A percentile compares a stretch with the other conserved stretches of the same genome.
These are phyloP conservation scores for Tricholoma bakamatsutake DNA, from an alignment of 768 basidiomycete genomes.

Conservation along the genomic window DNA sequence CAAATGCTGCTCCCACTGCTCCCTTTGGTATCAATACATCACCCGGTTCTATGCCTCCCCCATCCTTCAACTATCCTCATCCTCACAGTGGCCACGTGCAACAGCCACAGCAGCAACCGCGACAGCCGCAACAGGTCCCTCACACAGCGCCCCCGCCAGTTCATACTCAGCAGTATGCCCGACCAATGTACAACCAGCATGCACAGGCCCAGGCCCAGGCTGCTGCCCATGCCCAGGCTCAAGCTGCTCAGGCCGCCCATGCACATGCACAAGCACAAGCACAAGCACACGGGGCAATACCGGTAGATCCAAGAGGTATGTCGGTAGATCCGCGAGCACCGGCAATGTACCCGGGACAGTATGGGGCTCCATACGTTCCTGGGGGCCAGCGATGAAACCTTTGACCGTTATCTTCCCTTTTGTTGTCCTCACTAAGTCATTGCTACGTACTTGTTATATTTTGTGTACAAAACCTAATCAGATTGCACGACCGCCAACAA, in stretches of 20 bases:
- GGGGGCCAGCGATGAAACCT: constrained; percentile 13
- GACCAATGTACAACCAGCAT: constrained; percentile 21
- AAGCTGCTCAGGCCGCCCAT: constrained; percentile 8
- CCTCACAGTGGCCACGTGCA: constrained; percentile 53
- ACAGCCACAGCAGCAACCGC: constrained; percentile 32
- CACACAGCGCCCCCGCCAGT: constrained; percentile 22
- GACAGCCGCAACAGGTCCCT: constrained; percentile 23
- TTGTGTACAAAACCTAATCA: not conserved
- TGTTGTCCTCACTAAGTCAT: not conserved
- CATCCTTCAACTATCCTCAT: constrained; percentile 63
- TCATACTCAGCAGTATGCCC: constrained; percentile 22
- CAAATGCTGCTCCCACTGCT: constrained; percentile 39
- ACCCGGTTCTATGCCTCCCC: constrained; percentile 60
- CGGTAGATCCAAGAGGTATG: constrained; percentile 2
- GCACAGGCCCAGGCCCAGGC: constrained; percentile 30
- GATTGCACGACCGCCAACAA: not conserved
- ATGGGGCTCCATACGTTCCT: constrained; percentile 20
- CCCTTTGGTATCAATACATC: constrained; percentile 38
- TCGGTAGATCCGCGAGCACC: constrained; percentile 3
- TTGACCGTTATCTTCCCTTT: constrained; percentile 2
- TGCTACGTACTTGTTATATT: not conserved
- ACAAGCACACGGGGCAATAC: constrained; percentile 13
- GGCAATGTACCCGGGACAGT: constrained; percentile 17
- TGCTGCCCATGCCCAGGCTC: constrained; percentile 8
- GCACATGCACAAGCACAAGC: constrained; percentile 9